Conservation (phyloP, 495 filamentous ascomycete species). For the Talaromyces proteolyticus region DNA sequence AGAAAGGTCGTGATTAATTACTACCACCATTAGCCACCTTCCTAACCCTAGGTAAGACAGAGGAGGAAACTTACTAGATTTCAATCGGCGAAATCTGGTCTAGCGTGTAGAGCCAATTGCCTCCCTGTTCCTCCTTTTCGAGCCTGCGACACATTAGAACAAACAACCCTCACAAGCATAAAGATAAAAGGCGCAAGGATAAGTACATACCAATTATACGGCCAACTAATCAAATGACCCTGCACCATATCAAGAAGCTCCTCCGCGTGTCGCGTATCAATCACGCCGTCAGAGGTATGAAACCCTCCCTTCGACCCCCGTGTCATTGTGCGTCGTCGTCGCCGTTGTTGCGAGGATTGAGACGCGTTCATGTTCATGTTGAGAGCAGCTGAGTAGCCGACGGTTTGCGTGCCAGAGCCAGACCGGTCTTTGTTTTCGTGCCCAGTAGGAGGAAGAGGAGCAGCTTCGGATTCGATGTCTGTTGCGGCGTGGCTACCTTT, state of each 20-base stretch:
- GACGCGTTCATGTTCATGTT: constrained; percentile 41
- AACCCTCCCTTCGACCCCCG: constrained; percentile 69
- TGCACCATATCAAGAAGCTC: constrained; percentile 77
- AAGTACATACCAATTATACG: constrained; percentile 73
- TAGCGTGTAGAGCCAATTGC: constrained; percentile 95
- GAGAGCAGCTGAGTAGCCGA: constrained; percentile 44
- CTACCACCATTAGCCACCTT: neutral
- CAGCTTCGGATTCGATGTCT: constrained; percentile 6
- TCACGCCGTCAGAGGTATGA: constrained; percentile 62
- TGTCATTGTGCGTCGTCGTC: constrained; percentile 71
- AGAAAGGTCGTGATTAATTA: neutral
- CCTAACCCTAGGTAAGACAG: neutral
- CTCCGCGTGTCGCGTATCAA: constrained; percentile 69
- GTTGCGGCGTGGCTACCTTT: neutral
- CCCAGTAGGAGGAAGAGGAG: neutral
- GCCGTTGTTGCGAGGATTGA: constrained; percentile 25
- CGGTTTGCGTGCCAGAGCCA: constrained; percentile 25
- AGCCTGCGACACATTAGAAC: constrained; percentile 43
- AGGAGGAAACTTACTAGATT: constrained; percentile 95
- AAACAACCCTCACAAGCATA: too few species aligned
- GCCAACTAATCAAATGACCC: constrained; percentile 84
- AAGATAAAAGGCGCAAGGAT: too few species aligned
- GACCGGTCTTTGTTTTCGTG: constrained; percentile 19
- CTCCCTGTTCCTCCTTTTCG: constrained; percentile 78
- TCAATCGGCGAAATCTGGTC: constrained; percentile 93